Conservation (phyloP, 1,139 yeast species). For the Debaryomyces psychrophilus region DNA sequence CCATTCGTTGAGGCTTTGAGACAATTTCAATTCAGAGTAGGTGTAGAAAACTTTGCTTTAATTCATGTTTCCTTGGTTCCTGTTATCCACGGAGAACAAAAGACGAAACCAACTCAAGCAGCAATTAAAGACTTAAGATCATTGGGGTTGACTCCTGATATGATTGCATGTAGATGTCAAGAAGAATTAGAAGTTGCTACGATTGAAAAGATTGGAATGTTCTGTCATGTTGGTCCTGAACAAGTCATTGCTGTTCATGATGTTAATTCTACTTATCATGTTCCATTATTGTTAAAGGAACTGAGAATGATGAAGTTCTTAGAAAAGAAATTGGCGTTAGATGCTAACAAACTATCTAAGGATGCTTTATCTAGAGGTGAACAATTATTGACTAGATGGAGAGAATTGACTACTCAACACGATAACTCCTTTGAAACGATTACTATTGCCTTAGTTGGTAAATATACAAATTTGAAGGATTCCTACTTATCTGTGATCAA, state of each 20-base stretch:
- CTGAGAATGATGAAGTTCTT: slow-evolving; percentile 83
- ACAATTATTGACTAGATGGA: slow-evolving; percentile 76
- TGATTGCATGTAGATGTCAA: slow-evolving; percentile 97
- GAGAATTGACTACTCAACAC: slow-evolving; percentile 68
- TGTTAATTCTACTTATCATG: slow-evolving; percentile 96
- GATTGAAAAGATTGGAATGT: slow-evolving; percentile 95
- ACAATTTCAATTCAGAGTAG: slow-evolving; percentile 98
- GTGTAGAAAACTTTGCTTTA: slow-evolving; percentile 88
- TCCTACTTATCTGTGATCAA: slow-evolving; percentile 93
- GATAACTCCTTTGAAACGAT: slow-evolving; percentile 86
- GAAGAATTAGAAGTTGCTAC: slow-evolving; percentile 80
- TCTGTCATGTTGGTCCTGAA: slow-evolving; percentile 97
- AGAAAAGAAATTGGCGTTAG: slow-evolving; percentile 65
- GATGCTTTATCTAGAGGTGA: slow-evolving; percentile 68
- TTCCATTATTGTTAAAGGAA: slow-evolving; percentile 85
- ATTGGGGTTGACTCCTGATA: slow-evolving; percentile 91
- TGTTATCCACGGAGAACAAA: slow-evolving; percentile 97
- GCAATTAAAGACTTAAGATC: slow-evolving; percentile 96
- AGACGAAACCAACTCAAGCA: slow-evolving; percentile 99
- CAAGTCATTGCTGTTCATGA: slow-evolving; percentile 98
- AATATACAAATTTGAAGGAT: slow-evolving; percentile 93
- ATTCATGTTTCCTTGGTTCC: slow-evolving; percentile 97
- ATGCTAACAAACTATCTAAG: slow-evolving; percentile 51
- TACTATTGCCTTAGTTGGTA: slow-evolving; percentile 95
- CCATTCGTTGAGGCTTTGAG: slow-evolving; percentile 98